Conservation (phyloP, 768 basidiomycete genomes). For the Sistotremastrum niveocremeum region DNA sequence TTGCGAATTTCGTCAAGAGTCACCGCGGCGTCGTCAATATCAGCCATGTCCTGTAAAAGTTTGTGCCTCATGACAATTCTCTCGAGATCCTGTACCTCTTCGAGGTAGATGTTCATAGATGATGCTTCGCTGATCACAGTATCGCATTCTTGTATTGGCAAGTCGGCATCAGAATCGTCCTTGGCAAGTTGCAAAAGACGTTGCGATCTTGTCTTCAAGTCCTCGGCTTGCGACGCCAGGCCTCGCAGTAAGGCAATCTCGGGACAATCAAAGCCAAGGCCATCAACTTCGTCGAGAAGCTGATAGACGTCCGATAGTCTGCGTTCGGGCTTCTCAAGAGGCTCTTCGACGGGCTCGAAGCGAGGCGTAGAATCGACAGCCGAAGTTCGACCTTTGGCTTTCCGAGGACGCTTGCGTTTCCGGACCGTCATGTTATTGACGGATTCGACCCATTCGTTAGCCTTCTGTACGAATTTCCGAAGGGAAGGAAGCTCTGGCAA, state of each 20-base stretch:
- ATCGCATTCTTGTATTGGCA: conserved; percentile 57
- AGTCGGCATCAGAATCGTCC: conserved; percentile 33
- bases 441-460: conserved; percentile 80
- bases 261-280: conserved; percentile 70
- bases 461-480: conserved; percentile 65
- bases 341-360: conserved; percentile 35
- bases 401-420: conserved; percentile 65
- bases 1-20: conserved; percentile 69
- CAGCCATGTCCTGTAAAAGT: conserved; percentile 60
- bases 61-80: conserved; percentile 71
- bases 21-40: conserved; percentile 42
- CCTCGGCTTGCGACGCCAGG: conserved; percentile 51
- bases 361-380: conserved; percentile 19
- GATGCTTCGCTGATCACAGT: conserved; percentile 54
- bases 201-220: conserved; percentile 42
- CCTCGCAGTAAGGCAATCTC: conserved; percentile 49
- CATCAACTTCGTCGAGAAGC: conserved; percentile 58
- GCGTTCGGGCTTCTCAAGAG: conserved; percentile 56
- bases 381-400: conserved; percentile 40
- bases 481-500: conserved; percentile 61
- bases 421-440: conserved; percentile 68
- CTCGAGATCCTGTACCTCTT: conserved; percentile 66
- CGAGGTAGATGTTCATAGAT: conserved; percentile 71
- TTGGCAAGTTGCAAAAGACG: conserved; percentile 33
- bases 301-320: conserved; percentile 56